Evolutionary conservation across 192 early-diverging fungal species (phyloP).

Genomic region (Entomortierella beljakovae): DNA sequence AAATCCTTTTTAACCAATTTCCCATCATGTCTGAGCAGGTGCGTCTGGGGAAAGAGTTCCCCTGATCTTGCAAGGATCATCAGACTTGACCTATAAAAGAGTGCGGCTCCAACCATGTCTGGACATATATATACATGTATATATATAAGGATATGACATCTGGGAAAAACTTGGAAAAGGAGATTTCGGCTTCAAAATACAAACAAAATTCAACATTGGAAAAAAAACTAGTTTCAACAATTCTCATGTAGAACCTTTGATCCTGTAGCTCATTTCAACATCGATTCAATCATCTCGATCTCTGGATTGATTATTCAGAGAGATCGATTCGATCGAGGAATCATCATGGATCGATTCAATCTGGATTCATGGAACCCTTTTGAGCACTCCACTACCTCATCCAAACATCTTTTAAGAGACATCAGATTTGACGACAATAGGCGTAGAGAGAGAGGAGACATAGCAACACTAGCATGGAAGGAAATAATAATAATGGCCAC

Average conservation of each 20-base stretch:
- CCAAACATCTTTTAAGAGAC: neutral
- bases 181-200: too few species aligned
- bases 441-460: too few species aligned
- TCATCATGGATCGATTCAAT: conserved; percentile 13
- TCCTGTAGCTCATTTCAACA: neutral
- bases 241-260: conserved; percentile 19
- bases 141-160: too few species aligned
- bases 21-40: conserved; percentile 59
- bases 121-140: neutral
- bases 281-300: neutral
- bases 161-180: neutral
- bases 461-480: too few species aligned
- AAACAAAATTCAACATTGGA: too few species aligned
- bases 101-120: neutral
- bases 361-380: neutral
- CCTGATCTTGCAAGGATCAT: neutral
- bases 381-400: neutral
- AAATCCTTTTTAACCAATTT: conserved; percentile 58
- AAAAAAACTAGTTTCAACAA: neutral
- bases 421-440: neutral
- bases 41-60: conserved; percentile 18
- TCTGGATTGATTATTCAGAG: neutral
- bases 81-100: conserved; percentile 1
- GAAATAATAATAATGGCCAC: too few species aligned
- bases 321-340: neutral